Conservation (phyloP, 805 yeast species). For the Candida namnaoensis region DNA sequence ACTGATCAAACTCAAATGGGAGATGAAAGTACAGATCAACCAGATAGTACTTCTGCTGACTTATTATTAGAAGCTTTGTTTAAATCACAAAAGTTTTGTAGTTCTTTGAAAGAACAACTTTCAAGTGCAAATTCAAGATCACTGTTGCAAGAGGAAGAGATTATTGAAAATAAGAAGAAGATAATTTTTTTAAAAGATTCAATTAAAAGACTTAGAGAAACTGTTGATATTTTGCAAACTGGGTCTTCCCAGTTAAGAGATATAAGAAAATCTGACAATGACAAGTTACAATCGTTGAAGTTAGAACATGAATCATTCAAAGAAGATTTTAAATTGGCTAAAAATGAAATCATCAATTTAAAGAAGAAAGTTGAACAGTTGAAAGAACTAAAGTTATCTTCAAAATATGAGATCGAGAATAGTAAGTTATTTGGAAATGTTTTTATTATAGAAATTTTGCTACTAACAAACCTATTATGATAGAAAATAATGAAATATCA, state of each 20-base stretch:
- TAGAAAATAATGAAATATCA: slow-evolving; percentile 23
- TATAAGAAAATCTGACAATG: slow-evolving; percentile 15
- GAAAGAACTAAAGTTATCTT: slow-evolving; percentile 14
- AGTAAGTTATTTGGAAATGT: slow-evolving; percentile 3
- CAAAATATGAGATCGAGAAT: slow-evolving; percentile 13
- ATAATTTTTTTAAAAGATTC: slow-evolving; percentile 12
- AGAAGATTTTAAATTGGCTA: slow-evolving; percentile 12
- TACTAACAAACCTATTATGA: slow-evolving; percentile 8
- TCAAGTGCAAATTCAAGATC: slow-evolving; percentile 20
- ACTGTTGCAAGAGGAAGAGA: slow-evolving; percentile 14
- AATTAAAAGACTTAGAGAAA: slow-evolving; percentile 15
- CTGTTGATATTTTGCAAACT: slow-evolving; percentile 14
- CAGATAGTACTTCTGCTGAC: slow-evolving; percentile 22
- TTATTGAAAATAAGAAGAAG: slow-evolving; percentile 15
- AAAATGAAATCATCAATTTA: slow-evolving; percentile 13
- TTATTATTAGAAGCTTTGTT: slow-evolving; percentile 29
- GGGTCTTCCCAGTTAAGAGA: slow-evolving; percentile 13
- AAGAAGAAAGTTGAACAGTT: slow-evolving; percentile 16
- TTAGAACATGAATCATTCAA: slow-evolving; percentile 11
- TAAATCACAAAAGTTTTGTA: slow-evolving; percentile 27
- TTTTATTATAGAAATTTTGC: not conserved
- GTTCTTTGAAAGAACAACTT: slow-evolving; percentile 22
- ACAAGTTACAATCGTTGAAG: slow-evolving; percentile 14
- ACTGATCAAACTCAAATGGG: no score
- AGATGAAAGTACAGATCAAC: no score